Base-by-base conservation (phyloP, 495 filamentous ascomycete genomes). In the Geopyxis carbonaria region DNA sequence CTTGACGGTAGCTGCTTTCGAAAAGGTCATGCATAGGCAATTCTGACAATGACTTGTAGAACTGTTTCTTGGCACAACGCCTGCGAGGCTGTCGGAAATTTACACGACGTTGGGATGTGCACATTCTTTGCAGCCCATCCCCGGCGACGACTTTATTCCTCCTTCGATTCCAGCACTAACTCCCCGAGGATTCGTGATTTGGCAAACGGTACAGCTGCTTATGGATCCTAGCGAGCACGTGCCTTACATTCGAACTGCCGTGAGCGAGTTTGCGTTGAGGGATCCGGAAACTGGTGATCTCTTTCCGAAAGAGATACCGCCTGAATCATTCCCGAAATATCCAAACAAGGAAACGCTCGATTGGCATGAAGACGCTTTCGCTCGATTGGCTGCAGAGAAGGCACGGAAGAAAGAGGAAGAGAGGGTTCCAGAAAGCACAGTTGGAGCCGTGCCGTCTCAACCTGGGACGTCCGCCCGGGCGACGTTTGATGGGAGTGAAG, bases 151-250 rank as follows among this genome's bases (percentile, higher is more conserved):
- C 31, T 93, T 77, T 51, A 66, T 69, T 2, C 60, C 75, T 8
- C 89, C 89, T 0, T 72, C 69, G 1, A 66, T 93, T 25, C 89
- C 89, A 7, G 80, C 83, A 10, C 62, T 97, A 40, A 85, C 84
- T 27, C 64, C 68, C 0, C 72, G 70, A 45, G 89, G 89, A 18
- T 97, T 93, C 55, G 76, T 87, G 28, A 74, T 77, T 51, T 97
- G 87, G 86, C 81, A 94, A 65, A 80, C 80, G 2, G 84, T 97
- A 11, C 84, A 95, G 60, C 61, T 92, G 21, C 65, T 95, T 22
- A 69, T 95, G 9, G 80, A 77, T 38, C 89, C 91, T 2, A 76
- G 83, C 45, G 80, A 87, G 50, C 87, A 95, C 61, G 78, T 78
- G 1, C 72, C 73, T 1, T 86, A 82, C 46, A 55, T 97, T 5